Conservation (phyloP, 805 yeast species). For the Candida germanica region DNA sequence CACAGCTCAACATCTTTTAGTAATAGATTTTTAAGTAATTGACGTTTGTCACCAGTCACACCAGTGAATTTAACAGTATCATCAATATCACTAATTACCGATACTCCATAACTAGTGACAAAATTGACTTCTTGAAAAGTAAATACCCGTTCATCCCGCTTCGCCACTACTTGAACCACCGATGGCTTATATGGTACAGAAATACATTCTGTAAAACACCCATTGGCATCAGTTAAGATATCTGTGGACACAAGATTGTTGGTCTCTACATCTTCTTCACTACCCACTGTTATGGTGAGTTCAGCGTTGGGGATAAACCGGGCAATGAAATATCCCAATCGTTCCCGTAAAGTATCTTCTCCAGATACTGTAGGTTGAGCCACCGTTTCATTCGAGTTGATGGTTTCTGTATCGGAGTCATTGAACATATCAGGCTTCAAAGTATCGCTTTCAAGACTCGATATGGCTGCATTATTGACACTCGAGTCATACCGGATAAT, state of each 20-base stretch:
- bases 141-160: constrained; percentile 45
- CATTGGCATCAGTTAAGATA: constrained; percentile 59
- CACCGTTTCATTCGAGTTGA: constrained; percentile 11
- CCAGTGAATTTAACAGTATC: constrained; percentile 93
- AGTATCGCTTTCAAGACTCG: constrained; percentile 24
- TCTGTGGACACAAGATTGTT: constrained; percentile 24
- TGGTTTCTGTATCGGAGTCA: constrained; percentile 23
- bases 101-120: constrained; percentile 51
- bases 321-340: constrained; percentile 71
- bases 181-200: constrained; percentile 61
- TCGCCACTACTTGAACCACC: constrained; percentile 48
- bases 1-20: constrained; percentile 64
- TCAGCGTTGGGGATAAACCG: constrained; percentile 59
- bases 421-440: constrained; percentile 23
- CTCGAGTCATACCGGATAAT: constrained; percentile 42
- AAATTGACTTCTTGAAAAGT: constrained; percentile 44
- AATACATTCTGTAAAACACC: constrained; percentile 57
- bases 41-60: constrained; percentile 82
- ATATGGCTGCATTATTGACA: constrained; percentile 9
- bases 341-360: constrained; percentile 54
- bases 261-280: constrained; percentile 33
- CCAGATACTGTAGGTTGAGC: constrained; percentile 1
- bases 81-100: constrained; percentile 86
- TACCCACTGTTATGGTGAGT: constrained; percentile 53
- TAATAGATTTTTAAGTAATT: constrained; percentile 74